Percentiles rank a stretch among this genome's conserved stretches.
phyloP scores from a whole-genome alignment of 176 grass and related monocot species.

The Phragmites australis region DNA sequence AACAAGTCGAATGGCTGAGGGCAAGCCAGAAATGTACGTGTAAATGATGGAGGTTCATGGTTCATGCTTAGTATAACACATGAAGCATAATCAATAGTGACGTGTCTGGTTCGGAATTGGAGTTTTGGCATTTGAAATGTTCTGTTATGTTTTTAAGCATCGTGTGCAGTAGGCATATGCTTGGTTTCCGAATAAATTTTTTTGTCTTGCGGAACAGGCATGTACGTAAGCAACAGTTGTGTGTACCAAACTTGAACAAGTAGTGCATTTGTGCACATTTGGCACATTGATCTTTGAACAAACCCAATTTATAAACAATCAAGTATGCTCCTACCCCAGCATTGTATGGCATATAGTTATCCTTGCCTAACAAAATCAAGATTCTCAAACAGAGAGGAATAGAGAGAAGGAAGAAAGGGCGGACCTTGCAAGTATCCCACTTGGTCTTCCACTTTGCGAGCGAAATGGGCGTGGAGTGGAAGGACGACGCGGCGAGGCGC shows the following conservation, averaged over 20 bases:
- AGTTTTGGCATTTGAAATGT: background rate
- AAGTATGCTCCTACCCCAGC: background rate
- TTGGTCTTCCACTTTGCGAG: constrained; percentile 76
- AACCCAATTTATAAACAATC: background rate
- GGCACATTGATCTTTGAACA: background rate
- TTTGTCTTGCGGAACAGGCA: constrained; percentile 19
- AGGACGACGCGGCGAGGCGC: constrained; percentile 32
- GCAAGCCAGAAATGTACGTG: background rate
- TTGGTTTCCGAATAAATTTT: constrained; percentile 20
- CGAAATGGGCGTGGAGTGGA: constrained; percentile 60
- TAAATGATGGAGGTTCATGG: background rate
- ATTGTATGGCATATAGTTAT: no score
- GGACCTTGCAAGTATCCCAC: constrained; percentile 71
- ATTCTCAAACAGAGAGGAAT: background rate
- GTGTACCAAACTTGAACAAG: background rate
- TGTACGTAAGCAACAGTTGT: background rate
- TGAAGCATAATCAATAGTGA: background rate
- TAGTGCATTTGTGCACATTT: background rate
- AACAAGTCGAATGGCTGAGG: background rate
- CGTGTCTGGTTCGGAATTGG: background rate
- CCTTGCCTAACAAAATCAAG: background rate
- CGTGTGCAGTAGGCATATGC: background rate
- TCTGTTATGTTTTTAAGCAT: background rate
- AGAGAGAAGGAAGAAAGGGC: background rate
- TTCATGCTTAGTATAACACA: background rate